Conservation (phyloP, 192 early-diverging fungal species). For the Chytriomyces sp. region DNA sequence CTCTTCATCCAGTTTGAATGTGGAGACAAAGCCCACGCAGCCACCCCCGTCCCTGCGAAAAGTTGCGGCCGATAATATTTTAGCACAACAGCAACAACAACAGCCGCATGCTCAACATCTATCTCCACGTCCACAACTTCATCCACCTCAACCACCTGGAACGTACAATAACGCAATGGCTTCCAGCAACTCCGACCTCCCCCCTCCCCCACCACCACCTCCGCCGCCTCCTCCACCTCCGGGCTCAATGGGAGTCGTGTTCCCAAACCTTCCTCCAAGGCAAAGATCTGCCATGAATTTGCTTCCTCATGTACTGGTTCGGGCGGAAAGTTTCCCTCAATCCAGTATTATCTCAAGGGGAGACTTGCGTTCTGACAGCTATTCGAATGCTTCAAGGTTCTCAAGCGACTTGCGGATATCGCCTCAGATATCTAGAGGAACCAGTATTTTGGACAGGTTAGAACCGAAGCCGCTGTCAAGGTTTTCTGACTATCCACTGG, state of each 20-base stretch:
- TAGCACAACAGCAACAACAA: not conserved
- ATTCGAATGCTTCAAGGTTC: too few relatives aligned
- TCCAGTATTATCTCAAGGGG: too few relatives aligned
- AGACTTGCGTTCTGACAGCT: too few relatives aligned
- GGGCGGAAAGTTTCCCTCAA: too few relatives aligned
- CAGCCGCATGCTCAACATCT: not conserved
- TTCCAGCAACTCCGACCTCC: too few relatives aligned
- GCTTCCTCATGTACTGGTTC: too few relatives aligned
- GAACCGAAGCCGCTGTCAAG: too few relatives aligned
- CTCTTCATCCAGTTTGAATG: not conserved
- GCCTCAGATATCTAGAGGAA: too few relatives aligned
- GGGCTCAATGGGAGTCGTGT: not conserved
- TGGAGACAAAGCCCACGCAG: not conserved
- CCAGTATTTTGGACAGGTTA: too few relatives aligned
- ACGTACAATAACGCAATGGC: not conserved
- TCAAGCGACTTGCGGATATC: too few relatives aligned
- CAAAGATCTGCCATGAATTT: too few relatives aligned
- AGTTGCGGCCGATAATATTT: slow-evolving; percentile 4
- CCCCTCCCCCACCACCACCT: not conserved
- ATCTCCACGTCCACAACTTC: slow-evolving; percentile 1
- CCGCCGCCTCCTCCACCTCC: not conserved
- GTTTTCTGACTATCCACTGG: too few relatives aligned
- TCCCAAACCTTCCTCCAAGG: not conserved
- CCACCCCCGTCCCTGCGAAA: slow-evolving; percentile 7
- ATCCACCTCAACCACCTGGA: not conserved